Evolutionary conservation across 176 grass and related monocot genomes (phyloP).

Genomic region (Eragrostis curvula): DNA sequence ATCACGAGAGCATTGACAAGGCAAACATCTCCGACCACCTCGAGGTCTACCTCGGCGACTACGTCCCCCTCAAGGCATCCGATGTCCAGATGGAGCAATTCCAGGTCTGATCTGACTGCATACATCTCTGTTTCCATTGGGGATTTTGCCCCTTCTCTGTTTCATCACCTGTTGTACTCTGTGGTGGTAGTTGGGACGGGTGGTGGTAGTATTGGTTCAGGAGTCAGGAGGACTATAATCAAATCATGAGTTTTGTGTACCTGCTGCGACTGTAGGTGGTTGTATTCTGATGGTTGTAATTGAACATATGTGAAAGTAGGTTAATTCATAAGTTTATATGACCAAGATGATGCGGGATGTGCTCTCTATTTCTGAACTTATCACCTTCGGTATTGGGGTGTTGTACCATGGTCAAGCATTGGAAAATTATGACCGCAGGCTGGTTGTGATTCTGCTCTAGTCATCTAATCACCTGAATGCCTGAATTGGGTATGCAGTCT

Average conservation of each 20-base stretch:
- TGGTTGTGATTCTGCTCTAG: background rate
- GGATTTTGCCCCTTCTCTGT: background rate
- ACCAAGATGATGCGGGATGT: no score
- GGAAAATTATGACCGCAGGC: background rate
- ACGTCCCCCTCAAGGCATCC: conserved; percentile 77
- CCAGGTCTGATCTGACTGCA: conserved; percentile 42
- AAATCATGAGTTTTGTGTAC: background rate
- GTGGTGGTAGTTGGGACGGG: no score
- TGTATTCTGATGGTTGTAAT: background rate
- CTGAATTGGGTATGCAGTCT: background rate
- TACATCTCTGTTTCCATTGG: background rate
- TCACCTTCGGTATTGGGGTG: background rate
- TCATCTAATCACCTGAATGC: background rate
- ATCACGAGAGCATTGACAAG: conserved; percentile 95
- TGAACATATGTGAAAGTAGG: conserved; percentile 1
- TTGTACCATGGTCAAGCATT: background rate
- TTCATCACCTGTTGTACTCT: background rate
- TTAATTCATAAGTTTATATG: background rate
- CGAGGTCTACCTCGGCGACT: conserved; percentile 91
- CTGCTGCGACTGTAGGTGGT: background rate
- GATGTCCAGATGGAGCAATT: conserved; percentile 88
- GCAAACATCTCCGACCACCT: conserved; percentile 82
- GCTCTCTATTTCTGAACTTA: background rate
- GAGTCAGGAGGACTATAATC: background rate
- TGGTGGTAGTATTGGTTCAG: no score